Conservation (phyloP, 129 eudicot species). For the Escallonia rubra region DNA sequence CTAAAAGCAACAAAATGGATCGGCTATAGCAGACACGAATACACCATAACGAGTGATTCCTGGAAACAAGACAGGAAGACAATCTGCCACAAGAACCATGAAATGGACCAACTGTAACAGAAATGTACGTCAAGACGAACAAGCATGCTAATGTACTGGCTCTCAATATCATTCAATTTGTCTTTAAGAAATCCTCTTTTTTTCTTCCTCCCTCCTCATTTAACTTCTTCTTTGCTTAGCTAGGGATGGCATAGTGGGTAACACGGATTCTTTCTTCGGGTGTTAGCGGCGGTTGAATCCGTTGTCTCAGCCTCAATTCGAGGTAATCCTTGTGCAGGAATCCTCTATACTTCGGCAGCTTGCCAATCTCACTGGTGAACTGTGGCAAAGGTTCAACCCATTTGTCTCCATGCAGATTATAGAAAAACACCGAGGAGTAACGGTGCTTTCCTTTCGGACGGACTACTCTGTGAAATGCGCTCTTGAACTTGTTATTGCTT, state of each 20-base stretch:
- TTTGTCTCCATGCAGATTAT: constrained; percentile 43
- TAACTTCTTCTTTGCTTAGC: no score
- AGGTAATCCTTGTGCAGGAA: constrained; percentile 49
- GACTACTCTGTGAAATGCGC: constrained; percentile 54
- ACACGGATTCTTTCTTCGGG: constrained; percentile 45
- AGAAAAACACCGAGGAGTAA: constrained; percentile 42
- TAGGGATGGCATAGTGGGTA: constrained; percentile 35
- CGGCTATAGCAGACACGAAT: no score
- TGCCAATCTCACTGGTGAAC: constrained; percentile 34
- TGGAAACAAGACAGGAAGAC: no score
- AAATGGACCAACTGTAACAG: no score
- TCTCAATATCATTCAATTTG: no score
- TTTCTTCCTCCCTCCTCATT: no score
- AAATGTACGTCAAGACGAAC: no score
- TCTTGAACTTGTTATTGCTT: constrained; percentile 52
- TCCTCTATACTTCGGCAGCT: constrained; percentile 42
- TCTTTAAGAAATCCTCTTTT: no score
- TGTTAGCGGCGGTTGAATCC: constrained; percentile 54
- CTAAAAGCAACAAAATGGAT: no score
- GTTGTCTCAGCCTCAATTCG: constrained; percentile 54
- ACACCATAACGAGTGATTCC: no score
- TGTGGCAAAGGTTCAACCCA: constrained; percentile 62
- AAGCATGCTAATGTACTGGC: no score
- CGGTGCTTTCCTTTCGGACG: constrained; percentile 41
- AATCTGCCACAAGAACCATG: no score